Evolutionary conservation across 1,284 basidiomycete species (phyloP), one percentile per base, ranked within the genome.

Genomic region (Sporisorium iseilematis-ciliati): DNA sequence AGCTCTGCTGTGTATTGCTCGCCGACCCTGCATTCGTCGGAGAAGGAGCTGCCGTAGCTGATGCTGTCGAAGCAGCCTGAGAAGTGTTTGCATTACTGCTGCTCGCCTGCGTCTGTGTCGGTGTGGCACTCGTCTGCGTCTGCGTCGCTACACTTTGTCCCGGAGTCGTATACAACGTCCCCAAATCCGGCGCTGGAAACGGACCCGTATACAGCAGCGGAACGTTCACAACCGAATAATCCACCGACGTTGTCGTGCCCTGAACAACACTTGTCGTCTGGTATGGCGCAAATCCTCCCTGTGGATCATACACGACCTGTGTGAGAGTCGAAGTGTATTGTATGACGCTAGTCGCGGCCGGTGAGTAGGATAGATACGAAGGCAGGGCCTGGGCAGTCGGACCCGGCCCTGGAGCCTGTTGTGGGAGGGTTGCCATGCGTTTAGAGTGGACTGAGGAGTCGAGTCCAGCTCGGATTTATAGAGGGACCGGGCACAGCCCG

Each of bases 171-270:
- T 63, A 82, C n/a, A 79, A 57, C 14, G 76, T 77, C 21, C 80
- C 80, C 3, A 82, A 57, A 38, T 64, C 59, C 6, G 77, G 78
- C 3, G 76, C 68, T 5, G 80, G 80, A 42, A 77, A 73, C 0
- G 80, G 80, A 12, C 80, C 80, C 7, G 72, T 78, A 51, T 82
- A 82, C n/a, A 76, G 56, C 21, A 79, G 42, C 11, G 80, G 80
- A 14, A 78, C 65, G 25, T 80, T 66, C 23, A 79, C 77, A 16
- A 79, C 53, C 40, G 56, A 64, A 40, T 80, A 82, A 11, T 55
- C 59, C 2, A 75, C 55, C 48, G 52, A 63, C 1, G 78, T 80
- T 3, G 73, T 65, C 5, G 65, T 61, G 1, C 65, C 78, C n/a
- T 57, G 57, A 4, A 65, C 43, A 31, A 72, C 56, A 12, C 56